Evolutionary conservation across 2,329 filamentous ascomycete genomes (phyloP), one percentile per base, ranked within the genome.

Genomic region (Cladosporium cucumerinum): DNA sequence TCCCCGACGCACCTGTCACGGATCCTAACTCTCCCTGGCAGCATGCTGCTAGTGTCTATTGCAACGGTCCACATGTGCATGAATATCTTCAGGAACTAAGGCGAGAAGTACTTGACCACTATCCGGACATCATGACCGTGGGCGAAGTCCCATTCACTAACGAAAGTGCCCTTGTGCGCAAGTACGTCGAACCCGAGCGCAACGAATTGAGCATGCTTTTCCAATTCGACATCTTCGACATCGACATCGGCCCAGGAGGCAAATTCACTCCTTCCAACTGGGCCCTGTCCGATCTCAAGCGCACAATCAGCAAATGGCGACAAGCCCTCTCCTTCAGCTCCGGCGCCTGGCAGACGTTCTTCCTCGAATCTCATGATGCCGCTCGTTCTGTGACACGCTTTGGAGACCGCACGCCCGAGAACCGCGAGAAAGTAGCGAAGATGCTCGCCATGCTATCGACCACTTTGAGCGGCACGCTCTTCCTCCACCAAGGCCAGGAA

Each of bases 161-260:
- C 8, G 79, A 83, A 58, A 76, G 77, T 6, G 72, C 80, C 14
- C 81, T 84, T 63, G 80, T 85, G 1, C 69, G 85, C 10, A 77
- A 78, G 18, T 80, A 79, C 5, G 86, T 89, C 2, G 80, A 80
- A 3, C 81, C 79, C 46, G 52, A 64, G 7, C 80, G 85, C 12
- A 79, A 81, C 32, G 86, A 90, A 72, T 75, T 90, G 49, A 87
- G 85, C 72, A 89, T 90, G 86, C 87, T 90, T 52, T 90, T 90
- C 75, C 85, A 89, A 70, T 90, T 90, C 72, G 87, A 90, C 65
- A 78, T 85, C 21, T 79, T 85, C 67, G 78, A 82, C 36, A 74
- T 89, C 87, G 82, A 85, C 36, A 59, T 61, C 63, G 74, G 84
- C 18, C 82, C 84, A 12, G 62, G 65, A 2, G 73, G 59, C 49